Conservation (phyloP, 805 yeast genomes). For the Metschnikowia matae region DNA sequence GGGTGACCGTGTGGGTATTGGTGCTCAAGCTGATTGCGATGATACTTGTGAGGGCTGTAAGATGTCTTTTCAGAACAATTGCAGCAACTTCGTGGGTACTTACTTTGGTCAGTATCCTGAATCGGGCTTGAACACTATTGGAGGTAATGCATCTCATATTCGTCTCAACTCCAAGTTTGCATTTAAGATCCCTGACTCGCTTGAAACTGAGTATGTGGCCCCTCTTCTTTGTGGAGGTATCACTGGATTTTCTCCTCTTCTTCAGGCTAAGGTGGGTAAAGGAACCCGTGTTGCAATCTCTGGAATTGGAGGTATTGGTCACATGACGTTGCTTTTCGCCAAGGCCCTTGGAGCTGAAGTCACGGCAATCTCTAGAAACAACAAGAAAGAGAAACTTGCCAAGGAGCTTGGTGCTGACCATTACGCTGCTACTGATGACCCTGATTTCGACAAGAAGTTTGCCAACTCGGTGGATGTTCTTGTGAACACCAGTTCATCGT, state of each 20-base stretch:
- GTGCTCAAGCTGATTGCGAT: slow-evolving; percentile 49
- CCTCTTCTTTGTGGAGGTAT: slow-evolving; percentile 22
- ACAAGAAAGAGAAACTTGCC: slow-evolving; percentile 49
- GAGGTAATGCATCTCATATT: slow-evolving; percentile 18
- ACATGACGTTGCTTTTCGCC: slow-evolving; percentile 57
- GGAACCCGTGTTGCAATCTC: slow-evolving; percentile 51
- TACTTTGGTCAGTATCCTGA: slow-evolving; percentile 13
- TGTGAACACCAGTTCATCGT: slow-evolving; percentile 16
- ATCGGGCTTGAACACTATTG: slow-evolving; percentile 14
- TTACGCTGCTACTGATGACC: slow-evolving; percentile 17
- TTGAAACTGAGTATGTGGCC: slow-evolving; percentile 14
- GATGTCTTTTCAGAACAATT: slow-evolving; percentile 11
- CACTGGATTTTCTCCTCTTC: slow-evolving; percentile 21
- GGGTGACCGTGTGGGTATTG: slow-evolving; percentile 79
- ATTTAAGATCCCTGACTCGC: slow-evolving; percentile 18
- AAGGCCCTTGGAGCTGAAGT: slow-evolving; percentile 63
- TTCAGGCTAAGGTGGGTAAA: slow-evolving; percentile 15
- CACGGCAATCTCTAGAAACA: slow-evolving; percentile 51
- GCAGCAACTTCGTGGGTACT: slow-evolving; percentile 12
- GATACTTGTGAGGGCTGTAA: slow-evolving; percentile 13
- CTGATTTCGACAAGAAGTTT: slow-evolving; percentile 19
- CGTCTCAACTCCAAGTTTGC: slow-evolving; percentile 16
- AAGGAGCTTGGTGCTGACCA: slow-evolving; percentile 52
- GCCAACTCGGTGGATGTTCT: slow-evolving; percentile 13
- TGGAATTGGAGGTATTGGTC: slow-evolving; percentile 69